phyloP scores from a whole-genome alignment of 345 rosid species.

The Zanthoxylum bungeanum region DNA sequence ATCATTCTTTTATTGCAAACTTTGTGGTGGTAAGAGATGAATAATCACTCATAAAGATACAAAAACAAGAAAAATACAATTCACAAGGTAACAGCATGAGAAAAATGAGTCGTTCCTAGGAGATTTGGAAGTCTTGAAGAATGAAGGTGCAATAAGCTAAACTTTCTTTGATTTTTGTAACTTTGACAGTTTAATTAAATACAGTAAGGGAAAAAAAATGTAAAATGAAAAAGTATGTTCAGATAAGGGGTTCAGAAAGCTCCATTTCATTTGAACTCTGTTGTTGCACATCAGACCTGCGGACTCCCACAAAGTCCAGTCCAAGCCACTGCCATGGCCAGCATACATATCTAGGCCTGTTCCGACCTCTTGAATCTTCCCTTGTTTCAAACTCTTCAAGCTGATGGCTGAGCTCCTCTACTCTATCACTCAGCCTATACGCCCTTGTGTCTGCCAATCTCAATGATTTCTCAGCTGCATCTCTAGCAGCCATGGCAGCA shows the following conservation, averaged over 20 bases:
- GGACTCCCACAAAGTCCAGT: conserved; percentile 74
- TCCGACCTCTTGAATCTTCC: conserved; percentile 47
- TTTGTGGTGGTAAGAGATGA: neutral
- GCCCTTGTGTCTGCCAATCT: conserved; percentile 84
- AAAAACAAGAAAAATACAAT: neutral
- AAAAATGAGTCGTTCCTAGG: neutral
- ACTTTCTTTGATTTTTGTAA: conserved; percentile 16
- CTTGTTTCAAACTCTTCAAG: conserved; percentile 79
- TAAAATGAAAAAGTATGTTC: conserved; percentile 22
- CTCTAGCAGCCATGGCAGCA: conserved; percentile 99
- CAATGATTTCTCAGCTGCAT: conserved; percentile 96
- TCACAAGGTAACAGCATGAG: neutral
- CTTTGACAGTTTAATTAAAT: conserved; percentile 16
- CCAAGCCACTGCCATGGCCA: conserved; percentile 99
- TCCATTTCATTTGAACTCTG: conserved; percentile 88
- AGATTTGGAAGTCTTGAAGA: conserved; percentile 5
- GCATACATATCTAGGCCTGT: conserved; percentile 70
- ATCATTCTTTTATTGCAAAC: neutral
- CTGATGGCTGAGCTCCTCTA: conserved; percentile 80
- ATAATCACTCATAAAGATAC: neutral
- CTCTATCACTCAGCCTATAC: conserved; percentile 82
- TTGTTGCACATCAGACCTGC: conserved; percentile 40
- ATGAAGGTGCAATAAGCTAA: conserved; percentile 13
- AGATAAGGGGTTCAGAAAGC: conserved; percentile 91
- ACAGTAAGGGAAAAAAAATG: conserved; percentile 12